Evolutionary conservation across 805 yeast genomes (phyloP).

Genomic region (Kluyveromyces siamensis): DNA sequence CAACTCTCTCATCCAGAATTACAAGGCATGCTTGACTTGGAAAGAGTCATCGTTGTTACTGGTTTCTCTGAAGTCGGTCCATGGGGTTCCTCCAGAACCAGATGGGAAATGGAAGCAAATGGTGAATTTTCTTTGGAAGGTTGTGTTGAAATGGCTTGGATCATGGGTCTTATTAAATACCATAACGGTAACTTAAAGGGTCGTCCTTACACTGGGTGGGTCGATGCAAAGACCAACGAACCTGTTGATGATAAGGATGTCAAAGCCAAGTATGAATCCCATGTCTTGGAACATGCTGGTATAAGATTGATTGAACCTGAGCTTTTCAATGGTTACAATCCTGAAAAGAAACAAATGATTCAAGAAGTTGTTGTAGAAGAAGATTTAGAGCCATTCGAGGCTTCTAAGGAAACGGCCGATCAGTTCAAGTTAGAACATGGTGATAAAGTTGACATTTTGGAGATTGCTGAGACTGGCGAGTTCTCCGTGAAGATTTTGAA

Average conservation of each 20-base stretch:
- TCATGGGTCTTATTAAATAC: constrained; percentile 95
- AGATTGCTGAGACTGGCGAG: constrained; percentile 83
- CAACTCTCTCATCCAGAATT: constrained; percentile 55
- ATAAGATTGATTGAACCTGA: constrained; percentile 95
- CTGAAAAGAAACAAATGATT: constrained; percentile 81
- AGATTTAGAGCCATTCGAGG: constrained; percentile 91
- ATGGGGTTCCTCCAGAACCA: constrained; percentile 97
- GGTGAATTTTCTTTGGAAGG: constrained; percentile 97
- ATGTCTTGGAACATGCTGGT: constrained; percentile 90
- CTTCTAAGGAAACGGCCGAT: constrained; percentile 90
- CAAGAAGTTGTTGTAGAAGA: constrained; percentile 97
- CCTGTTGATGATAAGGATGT: constrained; percentile 94
- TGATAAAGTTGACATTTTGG: constrained; percentile 85
- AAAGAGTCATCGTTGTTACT: constrained; percentile 86
- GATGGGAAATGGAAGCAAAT: constrained; percentile 98
- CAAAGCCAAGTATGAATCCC: constrained; percentile 82
- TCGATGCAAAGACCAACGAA: constrained; percentile 83
- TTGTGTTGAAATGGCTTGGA: constrained; percentile 99
- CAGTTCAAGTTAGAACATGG: constrained; percentile 93
- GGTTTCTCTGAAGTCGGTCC: constrained; percentile 99
- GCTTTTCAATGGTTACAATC: constrained; percentile 88
- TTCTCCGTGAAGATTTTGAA: constrained; percentile 81
- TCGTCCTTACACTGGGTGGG: constrained; percentile 93
- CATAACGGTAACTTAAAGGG: constrained; percentile 61
- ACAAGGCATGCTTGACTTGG: constrained; percentile 88